These are phyloP conservation scores for Fusarium sambucinum DNA, from an alignment of 2,329 filamentous ascomycete genomes.

Conservation along the genomic window DNA sequence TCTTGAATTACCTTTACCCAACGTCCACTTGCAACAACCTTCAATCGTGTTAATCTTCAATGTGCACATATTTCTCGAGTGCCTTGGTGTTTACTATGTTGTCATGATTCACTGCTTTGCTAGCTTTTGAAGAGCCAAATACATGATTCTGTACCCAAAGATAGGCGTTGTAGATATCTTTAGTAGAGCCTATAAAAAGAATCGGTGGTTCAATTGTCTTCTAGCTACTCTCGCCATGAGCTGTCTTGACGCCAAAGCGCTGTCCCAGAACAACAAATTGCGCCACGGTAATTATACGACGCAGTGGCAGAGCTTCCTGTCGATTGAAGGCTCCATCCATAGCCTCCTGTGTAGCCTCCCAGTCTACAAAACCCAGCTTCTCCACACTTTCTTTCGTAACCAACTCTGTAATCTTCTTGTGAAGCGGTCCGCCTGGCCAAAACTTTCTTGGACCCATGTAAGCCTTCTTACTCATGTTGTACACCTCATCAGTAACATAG, in stretches of 20 bases:
- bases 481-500: slow-evolving; percentile 10
- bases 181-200: too few species aligned
- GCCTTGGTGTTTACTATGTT: too few species aligned
- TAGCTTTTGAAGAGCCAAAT: too few species aligned
- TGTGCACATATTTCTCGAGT: too few species aligned
- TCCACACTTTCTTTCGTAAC: background rate
- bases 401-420: background rate
- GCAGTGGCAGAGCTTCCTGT: slow-evolving; percentile 2
- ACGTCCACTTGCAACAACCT: too few species aligned
- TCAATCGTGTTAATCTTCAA: too few species aligned
- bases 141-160: too few species aligned
- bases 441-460: slow-evolving; percentile 14
- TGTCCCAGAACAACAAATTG: slow-evolving; percentile 10
- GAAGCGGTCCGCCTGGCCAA: slow-evolving; percentile 2
- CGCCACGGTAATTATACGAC: slow-evolving; percentile 5
- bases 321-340: background rate
- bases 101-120: too few species aligned
- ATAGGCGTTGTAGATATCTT: too few species aligned
- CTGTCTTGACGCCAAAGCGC: slow-evolving; percentile 3
- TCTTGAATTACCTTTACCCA: too few species aligned
- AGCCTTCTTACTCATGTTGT: slow-evolving; percentile 16
- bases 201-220: too few species aligned
- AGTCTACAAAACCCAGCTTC: slow-evolving; percentile 3
- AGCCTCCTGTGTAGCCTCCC: background rate
- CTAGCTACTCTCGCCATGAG: too few species aligned